A percentile compares a stretch with the other conserved stretches of the same genome.
Conservation (phyloP, 2,329 filamentous ascomycete species). For the Xylaria sp. region DNA sequence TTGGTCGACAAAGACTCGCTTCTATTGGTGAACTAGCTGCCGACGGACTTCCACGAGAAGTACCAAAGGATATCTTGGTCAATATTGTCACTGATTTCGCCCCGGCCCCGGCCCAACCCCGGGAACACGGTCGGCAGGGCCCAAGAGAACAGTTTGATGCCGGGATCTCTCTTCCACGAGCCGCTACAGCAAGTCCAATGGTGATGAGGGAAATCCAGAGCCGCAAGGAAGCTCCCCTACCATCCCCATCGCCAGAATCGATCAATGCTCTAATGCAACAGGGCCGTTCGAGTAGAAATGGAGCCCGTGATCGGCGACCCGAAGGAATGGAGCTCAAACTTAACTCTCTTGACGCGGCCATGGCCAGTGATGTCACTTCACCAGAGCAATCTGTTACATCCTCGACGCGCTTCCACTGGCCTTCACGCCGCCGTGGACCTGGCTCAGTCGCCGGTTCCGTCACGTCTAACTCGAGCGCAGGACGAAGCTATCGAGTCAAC, state of each 20-base stretch:
- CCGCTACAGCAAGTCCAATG: conserved; percentile 71
- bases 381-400: conserved; percentile 61
- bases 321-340: conserved; percentile 71
- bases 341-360: conserved; percentile 58
- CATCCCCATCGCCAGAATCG: conserved; percentile 70
- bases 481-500: conserved; percentile 57
- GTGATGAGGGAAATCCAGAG: conserved; percentile 60
- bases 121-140: conserved; percentile 44
- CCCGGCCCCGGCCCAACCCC: conserved; percentile 37
- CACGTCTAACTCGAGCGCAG: conserved; percentile 60
- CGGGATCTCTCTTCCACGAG: conserved; percentile 62
- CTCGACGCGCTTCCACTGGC: conserved; percentile 61
- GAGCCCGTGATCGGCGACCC: conserved; percentile 80
- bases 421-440: conserved; percentile 57
- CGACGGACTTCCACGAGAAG: conserved; percentile 41
- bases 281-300: conserved; percentile 65
- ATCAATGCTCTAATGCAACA: conserved; percentile 68
- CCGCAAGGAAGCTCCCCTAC: conserved; percentile 60
- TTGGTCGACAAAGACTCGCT: conserved; percentile 69
- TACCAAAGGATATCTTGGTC: conserved; percentile 36
- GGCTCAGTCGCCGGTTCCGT: conserved; percentile 63
- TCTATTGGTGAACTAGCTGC: conserved; percentile 75
- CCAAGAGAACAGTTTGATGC: conserved; percentile 52
- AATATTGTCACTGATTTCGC: conserved; percentile 36
- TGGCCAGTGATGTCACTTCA: conserved; percentile 60